A percentile compares a stretch with the other conserved stretches of the same genome.
These are phyloP conservation scores for Ophiorrhiza pumila DNA, from an alignment of 257 asterid genomes.

Conservation along the genomic window DNA sequence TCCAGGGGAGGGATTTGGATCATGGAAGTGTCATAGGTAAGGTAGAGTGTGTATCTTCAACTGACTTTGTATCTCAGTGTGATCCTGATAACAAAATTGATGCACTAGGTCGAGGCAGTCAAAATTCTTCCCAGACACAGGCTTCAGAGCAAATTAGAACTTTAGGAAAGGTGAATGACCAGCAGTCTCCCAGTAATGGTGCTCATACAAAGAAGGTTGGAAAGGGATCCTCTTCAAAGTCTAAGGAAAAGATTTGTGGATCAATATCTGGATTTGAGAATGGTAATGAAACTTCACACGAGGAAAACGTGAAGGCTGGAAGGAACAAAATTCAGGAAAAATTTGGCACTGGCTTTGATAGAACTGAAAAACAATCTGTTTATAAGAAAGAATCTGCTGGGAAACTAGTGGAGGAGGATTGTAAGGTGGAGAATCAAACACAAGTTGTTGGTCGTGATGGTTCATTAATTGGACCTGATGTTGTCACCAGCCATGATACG, in stretches of 20 bases:
- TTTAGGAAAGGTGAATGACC: constrained; percentile 37
- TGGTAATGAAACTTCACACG: constrained; percentile 41
- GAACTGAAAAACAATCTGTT: constrained; percentile 40
- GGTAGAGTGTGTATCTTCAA: constrained; percentile 22
- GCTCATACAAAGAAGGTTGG: constrained; percentile 53
- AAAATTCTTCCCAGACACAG: constrained; percentile 30
- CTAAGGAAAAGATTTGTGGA: constrained; percentile 51
- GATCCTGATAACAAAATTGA: constrained; percentile 28
- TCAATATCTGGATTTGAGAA: constrained; percentile 49
- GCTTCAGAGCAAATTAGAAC: constrained; percentile 40
- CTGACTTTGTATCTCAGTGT: constrained; percentile 22
- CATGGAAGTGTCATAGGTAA: constrained; percentile 20
- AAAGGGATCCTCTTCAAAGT: constrained; percentile 55
- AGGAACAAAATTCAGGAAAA: constrained; percentile 53
- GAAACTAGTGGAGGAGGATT: constrained; percentile 44
- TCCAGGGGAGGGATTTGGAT: constrained; percentile 23
- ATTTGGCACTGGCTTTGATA: constrained; percentile 38
- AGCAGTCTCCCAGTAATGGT: constrained; percentile 41
- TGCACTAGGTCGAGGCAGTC: constrained; percentile 36
- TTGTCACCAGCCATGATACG: constrained; percentile 37
- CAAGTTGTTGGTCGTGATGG: constrained; percentile 40
- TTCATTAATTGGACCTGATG: constrained; percentile 28
- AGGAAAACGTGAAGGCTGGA: constrained; percentile 62
- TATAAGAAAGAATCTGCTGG: constrained; percentile 52
- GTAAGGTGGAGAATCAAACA: constrained; percentile 43